Conservation (phyloP, 2,329 filamentous ascomycete species). For the Arthrobotrys musiformis region DNA sequence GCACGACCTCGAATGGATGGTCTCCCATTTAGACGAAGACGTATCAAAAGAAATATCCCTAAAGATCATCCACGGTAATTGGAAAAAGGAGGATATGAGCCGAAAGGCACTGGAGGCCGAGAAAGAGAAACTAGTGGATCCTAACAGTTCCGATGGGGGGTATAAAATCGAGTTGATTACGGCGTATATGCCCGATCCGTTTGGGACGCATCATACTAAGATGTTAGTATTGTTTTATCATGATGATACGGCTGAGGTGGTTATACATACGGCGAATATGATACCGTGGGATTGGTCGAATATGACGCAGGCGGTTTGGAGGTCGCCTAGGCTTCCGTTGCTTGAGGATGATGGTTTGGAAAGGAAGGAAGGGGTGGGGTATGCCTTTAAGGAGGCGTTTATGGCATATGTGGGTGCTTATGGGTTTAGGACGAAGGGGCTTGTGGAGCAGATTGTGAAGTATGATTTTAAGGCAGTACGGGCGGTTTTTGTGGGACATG, state of each 20-base stretch:
- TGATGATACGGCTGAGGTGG: constrained; percentile 78
- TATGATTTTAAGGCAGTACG: constrained; percentile 78
- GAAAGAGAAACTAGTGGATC: not conserved
- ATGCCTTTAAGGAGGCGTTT: constrained; percentile 79
- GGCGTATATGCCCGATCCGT: constrained; percentile 83
- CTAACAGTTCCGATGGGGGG: constrained; percentile 60
- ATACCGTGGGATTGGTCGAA: constrained; percentile 87
- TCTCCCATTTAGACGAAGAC: constrained; percentile 69
- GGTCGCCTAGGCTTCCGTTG: constrained; percentile 75
- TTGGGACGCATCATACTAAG: constrained; percentile 86
- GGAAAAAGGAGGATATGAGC: constrained; percentile 61
- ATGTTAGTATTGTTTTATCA: constrained; percentile 86
- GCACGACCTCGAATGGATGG: constrained; percentile 71
- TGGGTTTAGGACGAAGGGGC: constrained; percentile 68
- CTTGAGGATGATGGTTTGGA: constrained; percentile 44
- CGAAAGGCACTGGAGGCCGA: constrained; percentile 20
- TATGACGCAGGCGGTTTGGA: constrained; percentile 86
- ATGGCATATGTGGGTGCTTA: constrained; percentile 78
- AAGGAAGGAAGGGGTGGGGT: constrained; percentile 69
- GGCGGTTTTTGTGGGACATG: constrained; percentile 80
- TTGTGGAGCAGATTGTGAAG: constrained; percentile 70
- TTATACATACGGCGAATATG: constrained; percentile 93
- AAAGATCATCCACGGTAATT: constrained; percentile 72
- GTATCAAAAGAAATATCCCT: constrained; percentile 67
- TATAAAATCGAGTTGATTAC: constrained; percentile 76